Conservation (phyloP, 345 rosid genomes). For the Zanthoxylum bungeanum region DNA sequence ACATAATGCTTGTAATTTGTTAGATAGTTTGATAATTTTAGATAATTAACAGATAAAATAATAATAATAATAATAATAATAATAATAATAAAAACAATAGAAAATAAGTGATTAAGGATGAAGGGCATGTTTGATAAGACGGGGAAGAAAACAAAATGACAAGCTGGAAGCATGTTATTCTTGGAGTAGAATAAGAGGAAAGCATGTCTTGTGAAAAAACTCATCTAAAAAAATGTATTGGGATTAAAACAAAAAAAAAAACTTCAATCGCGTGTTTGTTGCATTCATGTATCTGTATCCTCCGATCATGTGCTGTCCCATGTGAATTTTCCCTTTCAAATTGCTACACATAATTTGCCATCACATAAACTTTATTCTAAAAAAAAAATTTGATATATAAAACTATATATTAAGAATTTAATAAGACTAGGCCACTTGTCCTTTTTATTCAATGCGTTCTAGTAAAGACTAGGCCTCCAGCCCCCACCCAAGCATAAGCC, state of each 20-base stretch:
- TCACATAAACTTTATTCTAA: background rate
- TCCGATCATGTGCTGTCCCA: constrained; percentile 11
- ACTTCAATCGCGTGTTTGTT: constrained; percentile 2
- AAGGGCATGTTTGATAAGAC: background rate
- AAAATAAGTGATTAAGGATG: background rate
- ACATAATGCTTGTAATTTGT: no score
- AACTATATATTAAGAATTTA: background rate
- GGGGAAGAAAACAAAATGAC: background rate
- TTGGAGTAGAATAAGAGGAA: constrained; percentile 20
- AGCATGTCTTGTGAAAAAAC: constrained; percentile 2
- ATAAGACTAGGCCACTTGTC: constrained; percentile 8
- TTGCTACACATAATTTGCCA: background rate
- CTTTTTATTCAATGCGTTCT: background rate
- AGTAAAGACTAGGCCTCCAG: background rate
- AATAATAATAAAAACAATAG: no score
- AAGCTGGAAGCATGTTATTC: constrained; percentile 17
- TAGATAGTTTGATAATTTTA: no score
- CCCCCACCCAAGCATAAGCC: background rate
- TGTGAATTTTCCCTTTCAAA: background rate
- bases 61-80: no score
- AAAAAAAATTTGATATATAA: background rate
- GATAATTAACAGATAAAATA: no score
- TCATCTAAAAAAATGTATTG: background rate
- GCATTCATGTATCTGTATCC: constrained; percentile 2
- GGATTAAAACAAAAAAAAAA: background rate